These are phyloP conservation scores for grape (Vitis vinifera) DNA, from an alignment of 164 flowering plant genomes.

Conservation along the genomic window DNA sequence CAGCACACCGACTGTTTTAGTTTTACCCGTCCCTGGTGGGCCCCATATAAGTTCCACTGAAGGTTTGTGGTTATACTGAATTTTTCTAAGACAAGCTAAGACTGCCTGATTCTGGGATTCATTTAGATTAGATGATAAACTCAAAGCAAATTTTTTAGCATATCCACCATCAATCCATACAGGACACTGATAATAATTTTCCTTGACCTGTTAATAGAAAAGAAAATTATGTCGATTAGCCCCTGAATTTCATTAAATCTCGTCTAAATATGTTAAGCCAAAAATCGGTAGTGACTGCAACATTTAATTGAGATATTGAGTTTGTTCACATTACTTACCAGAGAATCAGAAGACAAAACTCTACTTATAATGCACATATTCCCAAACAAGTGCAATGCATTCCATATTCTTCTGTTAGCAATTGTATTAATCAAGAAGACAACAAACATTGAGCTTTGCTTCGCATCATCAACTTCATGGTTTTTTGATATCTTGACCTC, in stretches of 20 bases:
- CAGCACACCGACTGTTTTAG: conserved; percentile 27
- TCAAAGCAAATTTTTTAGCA: conserved; percentile 2
- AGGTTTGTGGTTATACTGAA: conserved; percentile 2
- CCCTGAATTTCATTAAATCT: too few species aligned
- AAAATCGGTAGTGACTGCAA: too few species aligned
- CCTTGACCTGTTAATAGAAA: conserved; percentile 32
- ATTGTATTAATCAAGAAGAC: conserved; percentile 48
- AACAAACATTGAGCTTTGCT: conserved; percentile 34
- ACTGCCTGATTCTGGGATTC: conserved; percentile 45
- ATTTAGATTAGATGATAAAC: conserved; percentile 33
- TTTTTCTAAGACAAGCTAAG: conserved; percentile 2
- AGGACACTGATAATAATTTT: conserved; percentile 27
- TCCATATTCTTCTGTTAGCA: conserved; percentile 58
- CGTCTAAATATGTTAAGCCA: too few species aligned
- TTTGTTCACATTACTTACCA: conserved; percentile 31
- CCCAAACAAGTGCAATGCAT: conserved; percentile 30
- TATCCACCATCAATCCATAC: neutral
- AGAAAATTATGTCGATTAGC: too few species aligned
- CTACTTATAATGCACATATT: conserved; percentile 27
- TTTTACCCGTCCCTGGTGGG: conserved; percentile 50
- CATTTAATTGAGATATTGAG: too few species aligned
- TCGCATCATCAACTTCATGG: conserved; percentile 18
- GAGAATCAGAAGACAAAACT: conserved; percentile 23
- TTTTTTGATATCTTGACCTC: conserved; percentile 37
- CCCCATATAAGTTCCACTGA: conserved; percentile 36